phyloP scores from a whole-genome alignment of 352 stramenopile genomes.

The Globisporangium polare region DNA sequence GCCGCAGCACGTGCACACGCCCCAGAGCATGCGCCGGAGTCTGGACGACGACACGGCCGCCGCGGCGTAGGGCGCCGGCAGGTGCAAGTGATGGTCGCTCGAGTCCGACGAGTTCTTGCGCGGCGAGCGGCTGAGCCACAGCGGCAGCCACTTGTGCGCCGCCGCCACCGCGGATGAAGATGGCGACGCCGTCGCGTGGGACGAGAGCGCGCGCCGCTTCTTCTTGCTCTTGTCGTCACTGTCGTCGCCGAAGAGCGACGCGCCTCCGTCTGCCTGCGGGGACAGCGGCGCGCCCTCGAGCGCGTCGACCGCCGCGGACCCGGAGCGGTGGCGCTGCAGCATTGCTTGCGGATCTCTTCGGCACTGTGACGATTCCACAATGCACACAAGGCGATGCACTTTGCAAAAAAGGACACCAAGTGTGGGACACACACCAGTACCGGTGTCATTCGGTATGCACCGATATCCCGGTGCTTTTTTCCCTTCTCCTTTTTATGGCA shows the following conservation, averaged over 20 bases:
- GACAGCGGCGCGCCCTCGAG: constrained; percentile 5
- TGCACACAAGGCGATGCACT: too few species aligned
- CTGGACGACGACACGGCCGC: neutral
- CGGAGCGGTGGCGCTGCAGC: constrained; percentile 6
- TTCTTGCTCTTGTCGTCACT: constrained; percentile 1
- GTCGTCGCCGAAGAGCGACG: neutral
- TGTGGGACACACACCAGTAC: too few species aligned
- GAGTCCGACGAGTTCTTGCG: constrained; percentile 5
- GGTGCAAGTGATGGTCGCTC: neutral
- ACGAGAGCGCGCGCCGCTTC: neutral
- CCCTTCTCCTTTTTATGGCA: too few species aligned
- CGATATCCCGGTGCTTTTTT: too few species aligned
- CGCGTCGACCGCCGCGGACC: constrained; percentile 6
- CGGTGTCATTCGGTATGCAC: too few species aligned
- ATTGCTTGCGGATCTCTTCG: neutral
- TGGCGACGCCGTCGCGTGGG: neutral
- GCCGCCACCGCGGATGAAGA: neutral
- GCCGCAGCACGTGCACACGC: constrained; percentile 2
- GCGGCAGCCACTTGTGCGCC: neutral
- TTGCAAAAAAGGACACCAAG: too few species aligned
- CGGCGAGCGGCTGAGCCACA: constrained; percentile 1
- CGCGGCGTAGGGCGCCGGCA: neutral
- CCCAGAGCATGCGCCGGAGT: neutral
- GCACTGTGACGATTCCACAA: neutral
- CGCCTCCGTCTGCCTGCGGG: neutral